Evolutionary conservation across 139 green algal genomes (phyloP), one percentile per base, ranked within the genome.

Genomic region (Coccomyxa sp.): DNA sequence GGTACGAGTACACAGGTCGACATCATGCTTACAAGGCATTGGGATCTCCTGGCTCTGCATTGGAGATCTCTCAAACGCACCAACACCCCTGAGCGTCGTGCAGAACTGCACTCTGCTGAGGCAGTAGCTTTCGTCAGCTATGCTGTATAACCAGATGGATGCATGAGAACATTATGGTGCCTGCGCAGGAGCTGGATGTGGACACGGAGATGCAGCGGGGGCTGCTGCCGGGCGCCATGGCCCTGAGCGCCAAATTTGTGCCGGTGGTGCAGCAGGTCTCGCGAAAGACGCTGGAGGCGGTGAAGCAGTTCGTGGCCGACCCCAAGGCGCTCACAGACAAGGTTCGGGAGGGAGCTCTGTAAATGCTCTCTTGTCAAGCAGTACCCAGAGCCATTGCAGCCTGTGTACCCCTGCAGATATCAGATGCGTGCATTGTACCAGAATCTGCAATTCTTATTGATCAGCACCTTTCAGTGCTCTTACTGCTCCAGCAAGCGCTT

Each of bases 171-270:
- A 18, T 64, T 22, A 64, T 64, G 50, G 22, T 64, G 3, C 3
- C 50, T 64, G 22, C 44, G 87, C 79, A 85, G 40, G 93, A 97
- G 87, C 88, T 97, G 55, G 93, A 97, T 69, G 93, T 97, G 50
- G 93, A 97, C 74, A 73, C 70, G 22, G 92, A 96, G 83, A 91
- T 97, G 89, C 38, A 83, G 40, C 78, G 82, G 29, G 92, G 91
- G 0, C 82, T 90, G 70, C 83, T 96, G 80, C 92, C 92, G 8
- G 90, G 85, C 31, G 27, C 77, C 10, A 55, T 92, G 10, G 41
- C 76, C 7, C 81, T 93, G 8, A 87, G 83, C 55, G 81, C 70
- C 79, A 93, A 93, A 74, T 86, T 93, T 54, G 71, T 85, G 38
- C 88, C 88, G 2, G 69, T 55, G 36, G 55, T 82, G 29, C 69